Evolutionary conservation across 1,139 yeast species (phyloP), one percentile per base, ranked within the genome.

Genomic region (Nakaseomyces sp.): DNA sequence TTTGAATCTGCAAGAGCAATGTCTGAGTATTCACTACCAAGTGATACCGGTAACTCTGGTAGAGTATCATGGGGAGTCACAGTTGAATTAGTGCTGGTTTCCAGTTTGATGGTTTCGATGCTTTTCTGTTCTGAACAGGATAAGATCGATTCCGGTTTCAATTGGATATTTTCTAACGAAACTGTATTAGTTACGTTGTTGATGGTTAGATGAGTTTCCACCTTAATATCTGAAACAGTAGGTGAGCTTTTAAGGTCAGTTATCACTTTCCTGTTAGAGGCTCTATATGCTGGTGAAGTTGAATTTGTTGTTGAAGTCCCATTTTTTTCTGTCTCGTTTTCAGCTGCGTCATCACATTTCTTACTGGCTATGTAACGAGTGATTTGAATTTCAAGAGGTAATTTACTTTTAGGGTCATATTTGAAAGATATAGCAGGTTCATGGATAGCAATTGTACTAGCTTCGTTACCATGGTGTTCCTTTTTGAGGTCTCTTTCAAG

Each of bases 401-500:
- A 43, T 8, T 51, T 53, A 2, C 53, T 48, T 22, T 46, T 28
- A 7, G 49, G 42, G 43, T 57, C 78, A 52, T 72, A 81, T 24
- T 67, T 60, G 60, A 83, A 81, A 2, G 83, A 75, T 30, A 74
- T 55, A 0, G 89, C 79, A 0, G 89, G 86, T 50, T 80, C 86
- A 43, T 67, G 59, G 16, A 68, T 63, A 3, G 88, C 74, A 19
- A 66, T 65, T 1, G 91, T 81, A 0, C 89, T 80, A 1, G 86
- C 73, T 3, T 65, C 63, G 51, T 77, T 83, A 43, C 72, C 72
- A 29, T 68, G 47, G 40, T 68, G 63, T 56, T 89, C 96, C 57
- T 85, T 81, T 63, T 88, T 88, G 60, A 89, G 67, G 60, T 91
- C 98, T 54, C 98, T 71, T 63, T 89, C 97, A 44, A 91, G 68